A percentile compares a stretch with the other conserved stretches of the same genome.
Evolutionary conservation across 1,284 basidiomycete species (phyloP).

Genomic region (Pseudozyma thailandica): DNA sequence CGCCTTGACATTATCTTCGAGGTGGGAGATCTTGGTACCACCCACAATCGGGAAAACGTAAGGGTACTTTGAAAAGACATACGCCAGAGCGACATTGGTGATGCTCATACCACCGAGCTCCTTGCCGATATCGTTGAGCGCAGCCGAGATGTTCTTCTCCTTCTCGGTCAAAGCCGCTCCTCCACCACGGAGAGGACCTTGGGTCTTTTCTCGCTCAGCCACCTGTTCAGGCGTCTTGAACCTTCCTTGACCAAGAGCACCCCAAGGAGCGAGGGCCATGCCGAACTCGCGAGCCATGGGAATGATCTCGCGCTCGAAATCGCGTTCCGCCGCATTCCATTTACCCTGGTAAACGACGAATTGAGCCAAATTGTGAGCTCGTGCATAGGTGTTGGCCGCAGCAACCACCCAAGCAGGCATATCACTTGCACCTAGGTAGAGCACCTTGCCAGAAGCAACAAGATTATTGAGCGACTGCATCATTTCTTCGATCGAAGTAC

Average conservation of each 20-base stretch:
- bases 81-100: slow-evolving; percentile 48
- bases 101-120: slow-evolving; percentile 38
- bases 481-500: slow-evolving; percentile 73
- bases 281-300: slow-evolving; percentile 72
- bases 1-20: slow-evolving; percentile 55
- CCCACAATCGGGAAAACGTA: slow-evolving; percentile 54
- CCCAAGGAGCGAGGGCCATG: slow-evolving; percentile 72
- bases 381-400: slow-evolving; percentile 73
- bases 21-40: slow-evolving; percentile 47
- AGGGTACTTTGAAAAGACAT: slow-evolving; percentile 40
- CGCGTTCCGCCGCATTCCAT: slow-evolving; percentile 72
- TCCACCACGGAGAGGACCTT: slow-evolving; percentile 47
- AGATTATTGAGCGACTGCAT: slow-evolving; percentile 73
- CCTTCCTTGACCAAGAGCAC: slow-evolving; percentile 71
- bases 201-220: slow-evolving; percentile 42
- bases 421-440: slow-evolving; percentile 71
- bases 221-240: slow-evolving; percentile 67
- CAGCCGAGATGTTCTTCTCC: slow-evolving; percentile 49
- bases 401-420: slow-evolving; percentile 74
- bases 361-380: slow-evolving; percentile 71
- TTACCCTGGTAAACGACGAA: slow-evolving; percentile 75
- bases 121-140: slow-evolving; percentile 56
- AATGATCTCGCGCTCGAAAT: slow-evolving; percentile 75
- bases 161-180: slow-evolving; percentile 37
- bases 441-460: slow-evolving; percentile 71